Conservation (phyloP, 306 rosid genomes). For the Cajanus cajan region DNA sequence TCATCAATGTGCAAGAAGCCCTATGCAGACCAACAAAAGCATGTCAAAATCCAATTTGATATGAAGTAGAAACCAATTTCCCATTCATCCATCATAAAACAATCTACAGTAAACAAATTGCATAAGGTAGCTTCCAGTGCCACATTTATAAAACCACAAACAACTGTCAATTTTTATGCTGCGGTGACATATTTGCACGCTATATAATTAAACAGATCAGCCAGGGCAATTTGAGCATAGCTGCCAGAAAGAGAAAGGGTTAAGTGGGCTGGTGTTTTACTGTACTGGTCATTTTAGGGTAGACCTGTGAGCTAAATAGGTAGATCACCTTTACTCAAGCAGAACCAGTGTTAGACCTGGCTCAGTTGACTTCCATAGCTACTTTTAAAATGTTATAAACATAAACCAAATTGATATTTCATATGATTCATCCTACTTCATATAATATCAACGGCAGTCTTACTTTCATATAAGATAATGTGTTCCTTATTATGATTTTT, state of each 20-base stretch:
- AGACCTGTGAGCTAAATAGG: background rate
- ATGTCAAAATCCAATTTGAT: constrained; percentile 15
- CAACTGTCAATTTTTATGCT: background rate
- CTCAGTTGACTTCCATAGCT: background rate
- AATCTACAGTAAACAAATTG: background rate
- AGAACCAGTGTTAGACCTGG: background rate
- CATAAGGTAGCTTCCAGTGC: constrained; percentile 4
- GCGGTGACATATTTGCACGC: background rate
- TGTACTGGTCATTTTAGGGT: background rate
- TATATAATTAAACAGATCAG: background rate
- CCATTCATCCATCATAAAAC: background rate
- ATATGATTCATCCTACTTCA: background rate
- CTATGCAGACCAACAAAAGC: constrained; percentile 38
- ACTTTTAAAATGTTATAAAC: background rate
- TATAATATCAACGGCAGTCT: constrained; percentile 14
- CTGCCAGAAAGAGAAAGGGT: background rate
- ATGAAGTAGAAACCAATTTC: constrained; percentile 14
- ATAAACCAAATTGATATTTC: background rate
- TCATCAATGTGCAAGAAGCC: constrained; percentile 97
- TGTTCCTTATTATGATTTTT: constrained; percentile 4
- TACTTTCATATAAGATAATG: background rate
- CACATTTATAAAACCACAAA: background rate
- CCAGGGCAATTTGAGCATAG: background rate
- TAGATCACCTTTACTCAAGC: background rate
- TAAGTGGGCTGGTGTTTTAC: background rate